phyloP scores from a whole-genome alignment of 2,329 filamentous ascomycete species.

The Hypoxylon sp. region DNA sequence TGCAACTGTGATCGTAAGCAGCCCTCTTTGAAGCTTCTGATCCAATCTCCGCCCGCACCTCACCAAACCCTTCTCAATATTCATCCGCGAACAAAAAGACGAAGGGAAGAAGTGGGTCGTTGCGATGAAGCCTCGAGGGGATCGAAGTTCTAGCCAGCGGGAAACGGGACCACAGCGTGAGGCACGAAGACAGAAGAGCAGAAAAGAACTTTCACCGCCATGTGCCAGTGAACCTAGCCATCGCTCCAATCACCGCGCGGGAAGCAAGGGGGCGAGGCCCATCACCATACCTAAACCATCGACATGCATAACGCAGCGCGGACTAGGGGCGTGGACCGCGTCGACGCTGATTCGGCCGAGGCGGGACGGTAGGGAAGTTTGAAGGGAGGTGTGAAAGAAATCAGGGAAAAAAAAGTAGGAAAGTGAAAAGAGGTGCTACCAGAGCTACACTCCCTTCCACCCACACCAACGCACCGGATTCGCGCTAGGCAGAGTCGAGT shows the following conservation, averaged over 20 bases:
- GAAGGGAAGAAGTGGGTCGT: slow-evolving; percentile 22
- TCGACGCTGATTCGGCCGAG: slow-evolving; percentile 45
- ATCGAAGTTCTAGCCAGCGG: slow-evolving; percentile 30
- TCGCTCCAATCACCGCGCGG: slow-evolving; percentile 44
- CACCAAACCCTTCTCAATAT: slow-evolving; percentile 24
- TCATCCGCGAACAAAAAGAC: slow-evolving; percentile 13
- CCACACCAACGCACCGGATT: slow-evolving; percentile 49
- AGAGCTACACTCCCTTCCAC: slow-evolving; percentile 40
- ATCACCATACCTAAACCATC: slow-evolving; percentile 47
- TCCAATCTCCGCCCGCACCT: slow-evolving; percentile 35
- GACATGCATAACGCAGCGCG: slow-evolving; percentile 45
- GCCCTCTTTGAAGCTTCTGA: slow-evolving; percentile 15
- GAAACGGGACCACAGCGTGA: slow-evolving; percentile 24
- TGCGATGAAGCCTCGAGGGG: slow-evolving; percentile 32
- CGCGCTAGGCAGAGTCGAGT: slow-evolving; percentile 45
- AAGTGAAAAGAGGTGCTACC: slow-evolving; percentile 13
- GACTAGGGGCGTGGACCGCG: slow-evolving; percentile 27
- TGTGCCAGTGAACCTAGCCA: slow-evolving; percentile 43
- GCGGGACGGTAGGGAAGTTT: slow-evolving; percentile 36
- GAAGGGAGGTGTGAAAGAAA: slow-evolving; percentile 33
- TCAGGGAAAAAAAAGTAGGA: slow-evolving; percentile 32
- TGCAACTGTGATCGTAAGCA: slow-evolving; percentile 38
- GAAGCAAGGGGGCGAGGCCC: slow-evolving; percentile 38
- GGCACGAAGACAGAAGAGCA: slow-evolving; percentile 11
- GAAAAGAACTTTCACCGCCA: slow-evolving; percentile 47